Evolutionary conservation across 2,329 filamentous ascomycete species (phyloP).

Genomic region (Penicillium olsonii): DNA sequence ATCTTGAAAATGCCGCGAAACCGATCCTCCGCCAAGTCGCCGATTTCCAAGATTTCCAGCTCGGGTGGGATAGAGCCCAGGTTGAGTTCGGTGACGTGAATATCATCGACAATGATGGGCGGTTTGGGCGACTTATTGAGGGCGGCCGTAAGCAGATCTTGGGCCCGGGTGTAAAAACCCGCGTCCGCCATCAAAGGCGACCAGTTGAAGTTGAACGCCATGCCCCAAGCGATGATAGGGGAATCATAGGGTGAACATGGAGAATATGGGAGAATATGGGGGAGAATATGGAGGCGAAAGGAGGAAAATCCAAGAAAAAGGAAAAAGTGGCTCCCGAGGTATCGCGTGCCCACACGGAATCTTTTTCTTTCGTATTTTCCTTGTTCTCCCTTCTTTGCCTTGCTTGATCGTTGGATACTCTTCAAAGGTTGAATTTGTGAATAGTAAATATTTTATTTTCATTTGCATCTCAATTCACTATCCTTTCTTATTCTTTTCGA

Average conservation of each 20-base stretch:
- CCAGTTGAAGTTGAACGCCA: slow-evolving; percentile 99
- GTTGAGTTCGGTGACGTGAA: slow-evolving; percentile 96
- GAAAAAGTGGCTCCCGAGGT: slow-evolving; percentile 5
- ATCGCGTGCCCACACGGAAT: background rate
- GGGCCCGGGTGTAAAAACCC: slow-evolving; percentile 82
- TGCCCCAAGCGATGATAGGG: slow-evolving; percentile 50
- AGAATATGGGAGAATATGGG: slow-evolving; percentile 1
- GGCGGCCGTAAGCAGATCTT: slow-evolving; percentile 90
- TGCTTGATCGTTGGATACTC: background rate
- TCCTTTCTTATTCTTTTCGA: background rate
- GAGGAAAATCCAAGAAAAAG: slow-evolving; percentile 10
- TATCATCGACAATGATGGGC: slow-evolving; percentile 98
- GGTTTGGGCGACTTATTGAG: slow-evolving; percentile 98
- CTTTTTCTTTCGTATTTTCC: background rate
- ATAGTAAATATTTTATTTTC: too few relatives aligned
- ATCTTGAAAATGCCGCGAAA: slow-evolving; percentile 99
- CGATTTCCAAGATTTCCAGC: slow-evolving; percentile 95
- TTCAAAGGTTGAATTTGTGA: too few relatives aligned
- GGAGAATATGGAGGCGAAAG: slow-evolving; percentile 2
- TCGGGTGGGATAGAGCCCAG: slow-evolving; percentile 92
- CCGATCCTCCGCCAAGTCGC: slow-evolving; percentile 92
- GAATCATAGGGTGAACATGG: slow-evolving; percentile 7
- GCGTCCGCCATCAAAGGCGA: slow-evolving; percentile 96
- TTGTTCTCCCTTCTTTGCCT: background rate
- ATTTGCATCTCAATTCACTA: background rate